Evolutionary conservation across 2,329 filamentous ascomycete genomes (phyloP), one percentile per base, ranked within the genome.

Genomic region (Beauveria medogensis): DNA sequence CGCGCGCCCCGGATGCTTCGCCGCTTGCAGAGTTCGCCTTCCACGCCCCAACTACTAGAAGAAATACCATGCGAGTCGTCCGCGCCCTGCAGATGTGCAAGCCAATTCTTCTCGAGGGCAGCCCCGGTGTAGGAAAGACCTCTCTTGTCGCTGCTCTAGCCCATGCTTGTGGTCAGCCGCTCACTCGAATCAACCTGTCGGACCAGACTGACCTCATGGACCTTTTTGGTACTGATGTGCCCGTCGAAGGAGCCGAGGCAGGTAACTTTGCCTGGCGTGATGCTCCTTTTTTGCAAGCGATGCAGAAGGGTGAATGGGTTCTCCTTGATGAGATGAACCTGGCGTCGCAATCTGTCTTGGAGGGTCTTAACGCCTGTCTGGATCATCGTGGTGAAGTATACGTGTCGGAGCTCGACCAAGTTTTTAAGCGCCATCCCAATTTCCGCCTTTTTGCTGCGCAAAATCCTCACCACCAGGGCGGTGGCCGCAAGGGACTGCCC

Each of bases 171-270:
- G 91, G 92, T 5, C 88, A 88, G 64, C 88, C 90, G 8, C 76
- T 99, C 64, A 96, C 92, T 0, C 84, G 94, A 67, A 97, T 99
- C 74, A 99, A 99, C 70, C 79, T 99, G 63, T 97, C 94, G 0
- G 94, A 99, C 67, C 94, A 99, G 75, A 99, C 95, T 0, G 94
- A 99, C 73, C 78, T 99, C 55, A 97, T 97, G 83, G 94, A 99
- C 71, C 79, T 99, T 1, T 99, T 99, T 71, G 94, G 94, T 62
- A 96, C 93, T 0, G 94, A 99, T 76, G 91, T 96, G 8, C 94
- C 94, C 0, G 87, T 96, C 3, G 94, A 97, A 74, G 92, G 92
- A n/a, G 91, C 89, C 1, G 86, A 90, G 68, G 89, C 92, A 8
- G 94, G 94, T 1, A 89, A 90, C 63, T 99, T 99, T 70, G 88